Conservation (phyloP, 2,329 filamentous ascomycete species). For the Penicillium sp. region DNA sequence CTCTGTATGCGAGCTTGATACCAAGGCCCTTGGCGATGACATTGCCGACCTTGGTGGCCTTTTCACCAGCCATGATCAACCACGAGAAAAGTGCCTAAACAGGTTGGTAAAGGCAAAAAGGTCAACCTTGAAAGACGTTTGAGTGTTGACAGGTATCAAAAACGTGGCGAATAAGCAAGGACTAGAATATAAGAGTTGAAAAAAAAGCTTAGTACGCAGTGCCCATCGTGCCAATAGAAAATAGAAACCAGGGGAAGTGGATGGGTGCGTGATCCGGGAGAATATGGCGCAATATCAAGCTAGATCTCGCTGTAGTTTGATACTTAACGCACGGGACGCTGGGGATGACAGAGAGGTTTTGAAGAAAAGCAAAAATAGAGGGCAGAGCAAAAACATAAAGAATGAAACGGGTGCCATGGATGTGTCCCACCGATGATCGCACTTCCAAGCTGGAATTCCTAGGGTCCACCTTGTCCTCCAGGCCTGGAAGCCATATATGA, state of each 20-base stretch:
- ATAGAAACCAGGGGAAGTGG: neutral
- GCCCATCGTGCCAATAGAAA: neutral
- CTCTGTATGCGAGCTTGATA: constrained; percentile 71
- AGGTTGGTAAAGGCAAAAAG: neutral
- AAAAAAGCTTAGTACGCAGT: neutral
- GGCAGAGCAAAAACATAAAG: neutral
- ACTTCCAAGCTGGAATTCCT: constrained; percentile 5
- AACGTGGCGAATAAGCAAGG: constrained; percentile 11
- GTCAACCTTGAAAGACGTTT: neutral
- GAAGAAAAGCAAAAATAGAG: neutral
- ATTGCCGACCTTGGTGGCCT: constrained; percentile 60
- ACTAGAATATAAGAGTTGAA: constrained; percentile 10
- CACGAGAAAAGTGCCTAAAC: neutral
- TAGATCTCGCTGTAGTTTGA: constrained; percentile 6
- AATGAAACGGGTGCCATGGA: constrained; percentile 2
- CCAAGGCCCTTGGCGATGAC: constrained; percentile 72
- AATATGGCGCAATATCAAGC: constrained; percentile 26
- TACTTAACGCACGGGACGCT: neutral
- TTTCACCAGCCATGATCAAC: constrained; percentile 32
- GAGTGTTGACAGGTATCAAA: neutral
- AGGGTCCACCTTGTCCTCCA: constrained; percentile 15
- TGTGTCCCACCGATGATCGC: constrained; percentile 26
- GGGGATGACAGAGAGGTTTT: neutral
- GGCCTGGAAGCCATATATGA: constrained; percentile 29
- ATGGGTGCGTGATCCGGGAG: constrained; percentile 20